A percentile compares a stretch with the other conserved stretches of the same genome.
These are phyloP conservation scores for Aspergillus fijiensis DNA, from an alignment of 2,329 filamentous ascomycete species.

Conservation along the genomic window DNA sequence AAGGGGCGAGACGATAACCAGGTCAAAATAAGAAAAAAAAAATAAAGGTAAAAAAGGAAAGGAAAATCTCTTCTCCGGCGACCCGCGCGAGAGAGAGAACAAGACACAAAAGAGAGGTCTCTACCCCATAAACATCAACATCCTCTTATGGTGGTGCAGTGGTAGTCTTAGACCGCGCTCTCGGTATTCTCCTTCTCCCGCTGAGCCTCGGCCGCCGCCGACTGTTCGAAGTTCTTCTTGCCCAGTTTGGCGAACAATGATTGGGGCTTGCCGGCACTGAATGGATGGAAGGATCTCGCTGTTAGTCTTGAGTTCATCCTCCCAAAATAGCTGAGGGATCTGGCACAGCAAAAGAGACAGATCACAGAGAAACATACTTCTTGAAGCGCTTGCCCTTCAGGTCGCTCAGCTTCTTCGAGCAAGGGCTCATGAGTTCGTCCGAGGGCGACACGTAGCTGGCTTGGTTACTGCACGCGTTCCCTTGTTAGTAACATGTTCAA, in stretches of 20 bases:
- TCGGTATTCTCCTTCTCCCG: slow-evolving; percentile 7
- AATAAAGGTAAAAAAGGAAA: not conserved
- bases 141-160: no score
- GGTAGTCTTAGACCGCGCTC: slow-evolving; percentile 1
- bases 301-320: not conserved
- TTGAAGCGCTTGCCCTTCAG: slow-evolving; percentile 52
- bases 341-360: not conserved
- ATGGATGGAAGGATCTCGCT: not conserved
- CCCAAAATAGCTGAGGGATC: not conserved
- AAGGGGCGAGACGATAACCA: no score
- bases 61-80: not conserved
- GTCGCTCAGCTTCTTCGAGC: slow-evolving; percentile 51
- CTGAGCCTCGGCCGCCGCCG: slow-evolving; percentile 19
- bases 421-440: slow-evolving; percentile 51
- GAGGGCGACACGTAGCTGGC: slow-evolving; percentile 50
- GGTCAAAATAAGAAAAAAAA: not conserved
- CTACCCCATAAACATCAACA: no score
- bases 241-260: slow-evolving; percentile 49
- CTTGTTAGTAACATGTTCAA: not conserved
- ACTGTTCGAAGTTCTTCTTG: slow-evolving; percentile 47
- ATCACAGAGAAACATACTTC: slow-evolving; percentile 35
- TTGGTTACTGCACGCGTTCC: slow-evolving; percentile 24
- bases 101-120: not conserved
- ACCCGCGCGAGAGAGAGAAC: slow-evolving; percentile 1
- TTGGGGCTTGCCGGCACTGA: slow-evolving; percentile 43